Percentiles rank a stretch among this genome's conserved stretches.
Conservation (phyloP, 148 eudicot genomes). For the Beta vulgaris region DNA sequence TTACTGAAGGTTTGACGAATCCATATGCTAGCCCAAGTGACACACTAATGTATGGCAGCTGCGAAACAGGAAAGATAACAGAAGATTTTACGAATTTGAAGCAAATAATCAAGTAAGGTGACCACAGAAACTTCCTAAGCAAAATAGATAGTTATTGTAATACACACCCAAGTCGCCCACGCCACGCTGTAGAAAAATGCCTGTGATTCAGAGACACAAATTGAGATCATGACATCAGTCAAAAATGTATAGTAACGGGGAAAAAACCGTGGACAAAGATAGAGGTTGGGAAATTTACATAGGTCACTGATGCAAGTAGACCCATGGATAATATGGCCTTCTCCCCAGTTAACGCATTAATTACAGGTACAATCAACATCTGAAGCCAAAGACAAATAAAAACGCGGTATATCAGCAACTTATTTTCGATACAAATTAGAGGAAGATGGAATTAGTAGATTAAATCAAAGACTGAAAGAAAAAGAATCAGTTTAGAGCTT, state of each 20-base stretch:
- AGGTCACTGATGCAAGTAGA: constrained; percentile 57
- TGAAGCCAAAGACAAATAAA: constrained; percentile 26
- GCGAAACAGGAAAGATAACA: constrained; percentile 5
- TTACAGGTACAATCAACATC: constrained; percentile 62
- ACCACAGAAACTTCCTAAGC: not conserved
- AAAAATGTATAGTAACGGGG: not conserved
- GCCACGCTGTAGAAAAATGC: constrained; percentile 76
- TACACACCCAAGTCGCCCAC: constrained; percentile 74
- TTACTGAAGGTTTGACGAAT: constrained; percentile 38
- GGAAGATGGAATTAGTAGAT: not conserved
- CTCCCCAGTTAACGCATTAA: constrained; percentile 67
- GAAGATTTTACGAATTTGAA: not conserved
- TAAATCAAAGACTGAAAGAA: not conserved
- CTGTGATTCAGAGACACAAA: constrained; percentile 35
- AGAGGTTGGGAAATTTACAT: constrained; percentile 40
- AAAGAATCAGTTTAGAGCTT: not conserved
- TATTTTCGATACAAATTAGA: not conserved
- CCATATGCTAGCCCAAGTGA: constrained; percentile 38
- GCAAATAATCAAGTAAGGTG: not conserved
- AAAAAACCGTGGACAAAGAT: not conserved
- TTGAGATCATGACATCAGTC: not conserved
- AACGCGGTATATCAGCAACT: not conserved
- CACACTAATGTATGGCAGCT: constrained; percentile 35
- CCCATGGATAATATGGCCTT: constrained; percentile 58
- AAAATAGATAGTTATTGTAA: not conserved